Base-by-base conservation (phyloP, 371 early-diverging fungal genomes). In the Apophysomyces elegans region DNA sequence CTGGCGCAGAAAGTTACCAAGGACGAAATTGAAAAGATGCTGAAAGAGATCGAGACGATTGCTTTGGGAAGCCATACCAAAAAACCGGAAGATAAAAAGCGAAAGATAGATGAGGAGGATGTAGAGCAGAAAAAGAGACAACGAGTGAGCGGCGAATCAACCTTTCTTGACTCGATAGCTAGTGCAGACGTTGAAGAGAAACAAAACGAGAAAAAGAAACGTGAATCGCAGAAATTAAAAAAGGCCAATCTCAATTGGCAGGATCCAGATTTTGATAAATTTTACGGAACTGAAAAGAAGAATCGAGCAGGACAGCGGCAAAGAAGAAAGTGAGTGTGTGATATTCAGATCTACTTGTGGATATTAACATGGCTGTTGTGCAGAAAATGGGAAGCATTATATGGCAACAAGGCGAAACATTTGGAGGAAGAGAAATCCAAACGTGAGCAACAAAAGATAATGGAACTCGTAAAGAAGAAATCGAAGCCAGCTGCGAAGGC, bases 401-500 rank as follows among this genome's bases (percentile, higher is more conserved):
- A 78, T 61, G 83, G 83, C 14, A 57, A 64, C 21, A 65, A 79
- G 37, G 83, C 83, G 39, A 82, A 76, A 6, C 83, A 82, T 58
- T 47, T 82, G 36, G 60, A 50, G 39, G 43, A 43, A 21, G 39
- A 46, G 39, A 26, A 67, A 58, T 37, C 35, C 32, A 38, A 36
- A 43, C 41, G 54, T 36, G 46, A 62, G 70, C 73, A 64, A 67
- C 68, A 59, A 72, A 77, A 58, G 63, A 47, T 21, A 50, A 26
- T 18, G 21, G 54, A 50, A 18, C n/a, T 50, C 21, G 21, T 50
- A 50, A 50, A 50, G 11, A n/a, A 18, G 36, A 62, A 62, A n/a
- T 32, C 46, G 32, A 26, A 62, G 46, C 14, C 41, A 14, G 54
- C 14, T 26, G 64, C 59, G 35, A 56, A 13, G 4, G 21, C 32